Conservation (phyloP, 2,329 filamentous ascomycete genomes). For the Aspergillus candidus region DNA sequence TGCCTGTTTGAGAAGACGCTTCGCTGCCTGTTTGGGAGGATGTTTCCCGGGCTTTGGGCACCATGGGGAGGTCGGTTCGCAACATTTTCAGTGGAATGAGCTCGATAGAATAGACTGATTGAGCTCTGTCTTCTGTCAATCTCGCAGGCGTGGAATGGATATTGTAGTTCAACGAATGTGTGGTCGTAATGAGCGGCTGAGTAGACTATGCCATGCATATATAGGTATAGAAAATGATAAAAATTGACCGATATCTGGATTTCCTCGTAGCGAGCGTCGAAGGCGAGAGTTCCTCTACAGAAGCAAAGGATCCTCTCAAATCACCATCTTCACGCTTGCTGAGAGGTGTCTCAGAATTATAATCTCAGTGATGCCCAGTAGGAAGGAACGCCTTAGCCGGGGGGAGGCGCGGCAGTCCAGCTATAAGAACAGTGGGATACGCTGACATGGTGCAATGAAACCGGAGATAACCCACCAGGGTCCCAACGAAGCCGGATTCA, state of each 20-base stretch:
- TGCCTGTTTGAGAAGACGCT: neutral
- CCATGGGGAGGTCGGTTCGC: slow-evolving; percentile 2
- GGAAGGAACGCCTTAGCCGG: too few relatives aligned
- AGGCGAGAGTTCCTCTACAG: neutral
- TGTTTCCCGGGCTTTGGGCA: slow-evolving; percentile 1
- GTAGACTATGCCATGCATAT: slow-evolving; percentile 12
- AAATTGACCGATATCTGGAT: too few relatives aligned
- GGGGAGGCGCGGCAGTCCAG: too few relatives aligned
- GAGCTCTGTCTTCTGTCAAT: too few relatives aligned
- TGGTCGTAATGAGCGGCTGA: slow-evolving; percentile 11
- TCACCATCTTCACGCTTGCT: too few relatives aligned
- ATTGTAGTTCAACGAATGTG: slow-evolving; percentile 8
- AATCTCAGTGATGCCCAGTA: neutral
- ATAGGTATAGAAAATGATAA: slow-evolving; percentile 8
- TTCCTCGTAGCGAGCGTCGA: neutral
- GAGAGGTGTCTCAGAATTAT: too few relatives aligned
- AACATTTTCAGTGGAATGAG: slow-evolving; percentile 5
- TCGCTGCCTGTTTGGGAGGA: neutral
- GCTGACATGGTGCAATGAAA: too few relatives aligned
- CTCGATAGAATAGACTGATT: too few relatives aligned
- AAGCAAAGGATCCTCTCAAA: too few relatives aligned
- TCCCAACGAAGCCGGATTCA: too few relatives aligned
- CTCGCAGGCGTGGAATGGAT: neutral
- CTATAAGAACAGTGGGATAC: too few relatives aligned
- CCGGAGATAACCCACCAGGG: too few relatives aligned